A percentile compares a stretch with the other conserved stretches of the same genome.
These are phyloP conservation scores for Sanghuangporus weigelae DNA, from an alignment of 1,284 basidiomycete species.

Conservation along the genomic window DNA sequence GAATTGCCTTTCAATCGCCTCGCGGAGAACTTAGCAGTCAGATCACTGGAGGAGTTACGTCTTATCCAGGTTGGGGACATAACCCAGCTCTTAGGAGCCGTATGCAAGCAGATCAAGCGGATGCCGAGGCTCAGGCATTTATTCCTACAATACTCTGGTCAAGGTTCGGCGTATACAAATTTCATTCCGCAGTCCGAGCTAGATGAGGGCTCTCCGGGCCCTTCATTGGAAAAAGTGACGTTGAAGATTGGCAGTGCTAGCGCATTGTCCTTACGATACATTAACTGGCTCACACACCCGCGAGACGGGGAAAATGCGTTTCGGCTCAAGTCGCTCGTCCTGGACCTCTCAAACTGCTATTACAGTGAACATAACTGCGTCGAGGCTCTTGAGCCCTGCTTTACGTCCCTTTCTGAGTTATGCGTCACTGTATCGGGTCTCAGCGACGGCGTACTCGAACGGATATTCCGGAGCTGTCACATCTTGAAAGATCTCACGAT, in stretches of 20 bases:
- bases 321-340: conserved; percentile 8
- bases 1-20: conserved; percentile 4
- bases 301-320: conserved; percentile 8
- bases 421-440: conserved; percentile 13
- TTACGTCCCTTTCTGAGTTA: conserved; percentile 3
- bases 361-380: conserved; percentile 8
- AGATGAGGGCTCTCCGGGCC: neutral
- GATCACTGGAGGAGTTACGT: conserved; percentile 11
- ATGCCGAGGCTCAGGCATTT: conserved; percentile 7
- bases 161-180: conserved; percentile 11
- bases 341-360: conserved; percentile 12
- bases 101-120: conserved; percentile 10
- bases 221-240: conserved; percentile 8
- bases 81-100: conserved; percentile 10
- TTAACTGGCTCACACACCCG: conserved; percentile 10
- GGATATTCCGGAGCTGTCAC: conserved; percentile 4
- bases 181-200: conserved; percentile 11
- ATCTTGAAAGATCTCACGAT: neutral
- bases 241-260: conserved; percentile 15
- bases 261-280: conserved; percentile 10
- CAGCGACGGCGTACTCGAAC: conserved; percentile 6
- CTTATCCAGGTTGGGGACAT: conserved; percentile 14
- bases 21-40: neutral
- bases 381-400: conserved; percentile 12
- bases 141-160: conserved; percentile 15